Evolutionary conservation across 306 rosid genomes (phyloP), one percentile per base, ranked within the genome.

Genomic region (Lathyrus aphaca): DNA sequence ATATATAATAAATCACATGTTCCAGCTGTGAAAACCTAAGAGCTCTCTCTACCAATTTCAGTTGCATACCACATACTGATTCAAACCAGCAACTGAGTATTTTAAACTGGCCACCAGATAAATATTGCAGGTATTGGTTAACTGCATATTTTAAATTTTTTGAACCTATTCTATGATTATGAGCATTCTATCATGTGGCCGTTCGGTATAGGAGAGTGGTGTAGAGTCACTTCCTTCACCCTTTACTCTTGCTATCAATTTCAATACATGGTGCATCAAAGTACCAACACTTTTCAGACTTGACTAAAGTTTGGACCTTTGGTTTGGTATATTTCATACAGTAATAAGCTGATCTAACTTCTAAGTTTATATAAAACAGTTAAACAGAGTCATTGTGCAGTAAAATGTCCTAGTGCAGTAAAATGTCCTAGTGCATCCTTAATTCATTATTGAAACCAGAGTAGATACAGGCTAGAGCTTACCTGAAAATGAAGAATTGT

Each of bases 401-500:
- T 53, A 72, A 40, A 48, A 66, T 50, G 13, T 56, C 21, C 51
- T 4, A 12, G 53, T 32, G 30, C 37, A 30, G 23, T 53, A 72
- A 40, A 48, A 66, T 50, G 13, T 56, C 21, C 51, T 4, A 12
- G 53, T 32, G 30, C 37, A 30, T 54, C 15, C 48, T 55, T 66
- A 45, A 32, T 66, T n/a, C 15, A 32, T 19, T 8, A 79, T 23
- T 35, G 14, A 79, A 51, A 67, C 49, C 54, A 61, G 29, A 50
- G 53, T 67, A 16, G 27, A 69, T 14, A 43, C 32, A 29, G 56
- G 44, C 40, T 14, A 32, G 16, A 39, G 68, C 79, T 44, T 55
- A 88, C 95, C 95, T 88, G 96, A 81, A 90, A 88, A 70, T 90
- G 96, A 75, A 88, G 96, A 81, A 90, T 88, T 53, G 90, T 86